Conservation (phyloP, 2,329 filamentous ascomycete species). For the Knoxdaviesia capensis region DNA sequence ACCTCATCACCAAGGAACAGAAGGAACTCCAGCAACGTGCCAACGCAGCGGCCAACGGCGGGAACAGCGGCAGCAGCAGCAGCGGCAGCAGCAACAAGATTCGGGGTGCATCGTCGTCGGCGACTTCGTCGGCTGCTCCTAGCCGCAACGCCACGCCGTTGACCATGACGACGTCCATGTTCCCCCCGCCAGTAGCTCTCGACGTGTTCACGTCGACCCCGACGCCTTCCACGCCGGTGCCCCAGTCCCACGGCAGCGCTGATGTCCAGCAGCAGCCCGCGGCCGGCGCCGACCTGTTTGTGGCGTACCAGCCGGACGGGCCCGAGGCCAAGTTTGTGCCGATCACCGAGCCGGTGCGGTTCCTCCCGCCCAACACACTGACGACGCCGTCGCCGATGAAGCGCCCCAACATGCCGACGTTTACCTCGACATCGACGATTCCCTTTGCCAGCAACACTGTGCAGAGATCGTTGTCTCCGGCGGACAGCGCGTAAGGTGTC, state of each 20-base stretch:
- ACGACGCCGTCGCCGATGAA: constrained; percentile 16
- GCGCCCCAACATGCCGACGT: constrained; percentile 16
- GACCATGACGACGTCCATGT: constrained; percentile 1
- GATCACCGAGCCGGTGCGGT: constrained; percentile 22
- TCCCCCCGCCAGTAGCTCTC: constrained; percentile 12
- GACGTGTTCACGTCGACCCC: neutral
- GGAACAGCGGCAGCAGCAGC: neutral
- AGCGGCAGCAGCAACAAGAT: too few species aligned
- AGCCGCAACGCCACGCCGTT: too few species aligned
- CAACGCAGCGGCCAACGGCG: neutral
- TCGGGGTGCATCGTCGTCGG: too few species aligned
- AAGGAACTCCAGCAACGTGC: constrained; percentile 20
- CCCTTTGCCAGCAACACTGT: constrained; percentile 18
- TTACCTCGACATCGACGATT: constrained; percentile 23
- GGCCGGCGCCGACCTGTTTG: constrained; percentile 19
- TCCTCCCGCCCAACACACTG: constrained; percentile 26
- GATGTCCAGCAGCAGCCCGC: constrained; percentile 2
- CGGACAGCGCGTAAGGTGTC: too few species aligned
- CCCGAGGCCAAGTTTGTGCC: constrained; percentile 18
- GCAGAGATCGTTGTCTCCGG: too few species aligned
- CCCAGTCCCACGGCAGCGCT: neutral
- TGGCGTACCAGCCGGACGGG: constrained; percentile 35
- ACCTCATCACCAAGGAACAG: constrained; percentile 36
- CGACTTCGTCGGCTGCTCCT: too few species aligned
- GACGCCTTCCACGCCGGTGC: neutral